Evolutionary conservation across 495 filamentous ascomycete genomes (phyloP), one percentile per base, ranked within the genome.

Genomic region (Rostrohypoxylon terebratum): DNA sequence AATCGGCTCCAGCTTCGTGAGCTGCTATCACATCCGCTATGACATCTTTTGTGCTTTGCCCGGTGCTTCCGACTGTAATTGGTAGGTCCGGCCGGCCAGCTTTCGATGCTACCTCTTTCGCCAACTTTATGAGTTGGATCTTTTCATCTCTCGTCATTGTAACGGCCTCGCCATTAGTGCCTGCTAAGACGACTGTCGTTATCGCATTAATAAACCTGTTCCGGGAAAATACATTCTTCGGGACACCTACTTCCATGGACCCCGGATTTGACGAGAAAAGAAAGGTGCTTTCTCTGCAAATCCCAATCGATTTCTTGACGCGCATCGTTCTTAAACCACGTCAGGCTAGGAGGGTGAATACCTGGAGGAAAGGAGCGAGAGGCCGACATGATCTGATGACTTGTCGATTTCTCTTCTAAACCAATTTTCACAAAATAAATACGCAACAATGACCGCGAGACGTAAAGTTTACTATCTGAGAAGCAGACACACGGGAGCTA

Each of bases 41-140:
- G 14, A 53, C 48, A 23, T 53, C 48, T 31, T 53, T 53, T 11
- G 48, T 53, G 48, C 48, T 53, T 25, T 53, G 48, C 48, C 48
- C 48, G 7, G 23, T 53, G 28, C 48, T 28, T n/a, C 48, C 48
- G 23, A 53, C 48, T 13, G 48, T 53, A 16, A 53, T 53, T 14
- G 48, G 48, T 16, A 53, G 48, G 23, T 28, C 48, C n/a, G 48
- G 23, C 11, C 23, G 21, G 21, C 48, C 48, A 53, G 21, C 48
- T 25, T 53, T 10, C 7, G 48, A 23, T 31, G 48, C 23, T 31
- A 53, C 48, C 23, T 53, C 48, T 53, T 53, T 53, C 48, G 48
- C 11, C 48, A 53, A 53, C 21, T 25, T 23, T 53, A 53, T 53
- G 6, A 53, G 23, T n/a, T n/a, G 48, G 23, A 11, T 25, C 48